phyloP scores from a whole-genome alignment of 371 early-diverging fungal species.

The Basidiobolus heterosporus region DNA sequence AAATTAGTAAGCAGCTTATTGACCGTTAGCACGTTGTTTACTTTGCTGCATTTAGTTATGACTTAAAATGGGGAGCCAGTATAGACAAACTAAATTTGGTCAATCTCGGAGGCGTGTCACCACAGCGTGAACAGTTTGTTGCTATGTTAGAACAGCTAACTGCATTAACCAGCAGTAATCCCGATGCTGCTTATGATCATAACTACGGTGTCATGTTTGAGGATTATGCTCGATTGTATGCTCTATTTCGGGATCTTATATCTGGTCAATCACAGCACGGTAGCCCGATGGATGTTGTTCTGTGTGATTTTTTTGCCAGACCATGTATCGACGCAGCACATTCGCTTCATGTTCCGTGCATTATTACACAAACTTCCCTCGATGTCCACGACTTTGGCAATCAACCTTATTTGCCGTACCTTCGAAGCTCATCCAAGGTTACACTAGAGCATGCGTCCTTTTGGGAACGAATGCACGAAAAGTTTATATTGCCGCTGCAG shows the following conservation, averaged over 20 bases:
- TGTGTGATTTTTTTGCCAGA: conserved; percentile 5
- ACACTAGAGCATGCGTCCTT: not conserved
- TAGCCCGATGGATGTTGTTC: conserved; percentile 1
- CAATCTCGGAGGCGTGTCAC: not conserved
- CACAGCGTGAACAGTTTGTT: not conserved
- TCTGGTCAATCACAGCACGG: conserved; percentile 1
- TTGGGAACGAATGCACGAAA: not conserved
- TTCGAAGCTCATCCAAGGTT: not conserved
- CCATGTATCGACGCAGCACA: conserved; percentile 4
- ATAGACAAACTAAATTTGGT: not conserved
- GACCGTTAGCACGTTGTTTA: not conserved
- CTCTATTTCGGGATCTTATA: not conserved
- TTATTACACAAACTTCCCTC: not conserved
- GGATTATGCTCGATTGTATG: not conserved
- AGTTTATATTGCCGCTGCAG: not conserved
- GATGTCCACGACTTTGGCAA: not conserved
- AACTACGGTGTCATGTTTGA: not conserved
- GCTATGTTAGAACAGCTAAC: not conserved
- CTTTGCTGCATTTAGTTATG: not conserved
- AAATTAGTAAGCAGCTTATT: not conserved
- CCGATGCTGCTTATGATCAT: not conserved
- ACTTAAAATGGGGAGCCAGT: not conserved
- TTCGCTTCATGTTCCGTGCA: not conserved
- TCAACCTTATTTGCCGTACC: not conserved
- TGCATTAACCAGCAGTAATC: not conserved